Percentiles rank a stretch among this genome's conserved stretches.
phyloP scores from a whole-genome alignment of 2,329 filamentous ascomycete genomes.

The Knoxdaviesia capensis region DNA sequence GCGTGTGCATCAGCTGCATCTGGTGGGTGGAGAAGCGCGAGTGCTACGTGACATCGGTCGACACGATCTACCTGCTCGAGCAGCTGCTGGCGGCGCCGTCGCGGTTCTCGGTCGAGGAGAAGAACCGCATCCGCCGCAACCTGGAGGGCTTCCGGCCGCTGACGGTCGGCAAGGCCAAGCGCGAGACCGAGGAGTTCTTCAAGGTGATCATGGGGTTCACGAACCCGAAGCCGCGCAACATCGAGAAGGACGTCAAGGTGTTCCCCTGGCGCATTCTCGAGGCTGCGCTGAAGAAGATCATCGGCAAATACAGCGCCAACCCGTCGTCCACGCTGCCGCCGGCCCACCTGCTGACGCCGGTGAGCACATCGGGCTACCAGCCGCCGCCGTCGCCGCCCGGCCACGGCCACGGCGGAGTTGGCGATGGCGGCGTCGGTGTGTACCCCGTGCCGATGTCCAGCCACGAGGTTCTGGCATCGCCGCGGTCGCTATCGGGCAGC shows the following conservation, averaged over 20 bases:
- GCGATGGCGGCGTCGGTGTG: slow-evolving; percentile 14
- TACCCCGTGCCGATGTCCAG: slow-evolving; percentile 19
- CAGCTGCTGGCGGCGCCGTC: slow-evolving; percentile 57
- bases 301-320: slow-evolving; percentile 70
- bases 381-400: slow-evolving; percentile 25
- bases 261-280: slow-evolving; percentile 89
- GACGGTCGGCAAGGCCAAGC: slow-evolving; percentile 83
- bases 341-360: slow-evolving; percentile 19
- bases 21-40: slow-evolving; percentile 85
- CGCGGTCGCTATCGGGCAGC: slow-evolving; percentile 27
- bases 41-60: slow-evolving; percentile 88
- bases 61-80: slow-evolving; percentile 89
- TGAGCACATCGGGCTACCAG: slow-evolving; percentile 17
- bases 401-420: slow-evolving; percentile 12
- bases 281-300: slow-evolving; percentile 88
- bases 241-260: slow-evolving; percentile 98
- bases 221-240: slow-evolving; percentile 86
- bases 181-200: slow-evolving; percentile 92
- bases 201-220: slow-evolving; percentile 98
- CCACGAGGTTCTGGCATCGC: slow-evolving; percentile 29
- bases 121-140: slow-evolving; percentile 92
- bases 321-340: slow-evolving; percentile 18
- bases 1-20: slow-evolving; percentile 93
- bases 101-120: slow-evolving; percentile 89
- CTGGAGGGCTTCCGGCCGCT: slow-evolving; percentile 82